Evolutionary conservation across 1,284 basidiomycete genomes (phyloP).

Genomic region (Gomphus bonarii): DNA sequence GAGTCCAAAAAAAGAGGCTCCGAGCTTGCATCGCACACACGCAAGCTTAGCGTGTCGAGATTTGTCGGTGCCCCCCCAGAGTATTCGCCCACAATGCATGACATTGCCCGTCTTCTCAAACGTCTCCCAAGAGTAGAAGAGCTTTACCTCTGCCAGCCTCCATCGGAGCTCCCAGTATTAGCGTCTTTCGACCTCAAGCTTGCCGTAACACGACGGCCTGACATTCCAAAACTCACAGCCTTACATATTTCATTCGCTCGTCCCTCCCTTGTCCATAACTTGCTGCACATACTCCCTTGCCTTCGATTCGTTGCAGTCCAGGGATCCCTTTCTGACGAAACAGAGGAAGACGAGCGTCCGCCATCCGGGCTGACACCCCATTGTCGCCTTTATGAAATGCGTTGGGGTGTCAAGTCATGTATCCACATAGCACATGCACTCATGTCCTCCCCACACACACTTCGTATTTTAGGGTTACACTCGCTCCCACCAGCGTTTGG

Average conservation of each 20-base stretch:
- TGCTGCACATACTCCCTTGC: neutral
- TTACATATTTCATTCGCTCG: neutral
- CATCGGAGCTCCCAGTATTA: neutral
- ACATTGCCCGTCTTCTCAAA: neutral
- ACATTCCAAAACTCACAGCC: neutral
- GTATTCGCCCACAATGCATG: neutral
- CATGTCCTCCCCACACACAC: neutral
- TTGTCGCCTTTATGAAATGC: neutral
- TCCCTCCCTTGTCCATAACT: neutral
- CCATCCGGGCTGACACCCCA: neutral
- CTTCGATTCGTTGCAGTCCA: neutral
- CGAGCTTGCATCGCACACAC: neutral
- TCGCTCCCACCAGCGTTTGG: neutral
- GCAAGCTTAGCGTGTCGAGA: neutral
- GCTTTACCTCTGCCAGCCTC: neutral
- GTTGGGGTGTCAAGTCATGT: neutral
- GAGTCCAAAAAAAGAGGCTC: neutral
- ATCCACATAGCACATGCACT: neutral
- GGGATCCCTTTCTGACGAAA: neutral
- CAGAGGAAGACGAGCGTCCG: neutral
- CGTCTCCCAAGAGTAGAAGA: slow-evolving; percentile 1
- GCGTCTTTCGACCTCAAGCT: neutral
- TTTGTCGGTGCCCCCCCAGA: neutral
- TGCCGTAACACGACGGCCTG: neutral
- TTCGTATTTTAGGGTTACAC: neutral